Evolutionary conservation across 2,329 filamentous ascomycete genomes (phyloP).

Genomic region (Diaporthe longicolla): DNA sequence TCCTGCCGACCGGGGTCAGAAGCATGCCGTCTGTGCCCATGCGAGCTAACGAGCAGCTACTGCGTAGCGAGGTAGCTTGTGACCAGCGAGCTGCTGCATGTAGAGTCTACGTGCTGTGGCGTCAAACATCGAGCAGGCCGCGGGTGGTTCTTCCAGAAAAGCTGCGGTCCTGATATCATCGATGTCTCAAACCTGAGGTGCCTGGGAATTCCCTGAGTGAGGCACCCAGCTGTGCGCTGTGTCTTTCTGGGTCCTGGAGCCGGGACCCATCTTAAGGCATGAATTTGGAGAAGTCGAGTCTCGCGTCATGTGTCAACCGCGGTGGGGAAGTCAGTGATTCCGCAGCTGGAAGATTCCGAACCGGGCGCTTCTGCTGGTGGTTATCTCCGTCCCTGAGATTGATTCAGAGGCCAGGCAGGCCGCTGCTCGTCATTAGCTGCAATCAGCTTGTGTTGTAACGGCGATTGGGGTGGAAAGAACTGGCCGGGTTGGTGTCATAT

Average conservation of each 20-base stretch:
- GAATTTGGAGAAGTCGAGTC: constrained; percentile 15
- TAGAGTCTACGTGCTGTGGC: constrained; percentile 39
- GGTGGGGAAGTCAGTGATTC: constrained; percentile 23
- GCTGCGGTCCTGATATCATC: constrained; percentile 45
- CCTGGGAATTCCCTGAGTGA: constrained; percentile 22
- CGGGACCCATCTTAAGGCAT: constrained; percentile 17
- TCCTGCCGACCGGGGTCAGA: constrained; percentile 22
- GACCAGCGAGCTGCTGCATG: constrained; percentile 35
- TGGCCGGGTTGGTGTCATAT: background rate
- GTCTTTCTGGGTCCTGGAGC: background rate
- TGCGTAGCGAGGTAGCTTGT: constrained; percentile 35
- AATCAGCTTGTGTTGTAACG: background rate
- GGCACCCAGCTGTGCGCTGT: constrained; percentile 7
- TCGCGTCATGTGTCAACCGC: constrained; percentile 23
- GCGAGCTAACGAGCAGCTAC: constrained; percentile 30
- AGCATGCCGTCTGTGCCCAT: constrained; percentile 23
- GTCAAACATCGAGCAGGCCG: constrained; percentile 42
- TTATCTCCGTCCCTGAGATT: constrained; percentile 8
- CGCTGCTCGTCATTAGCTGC: background rate
- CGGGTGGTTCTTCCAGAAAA: constrained; percentile 42
- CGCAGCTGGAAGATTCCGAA: constrained; percentile 21
- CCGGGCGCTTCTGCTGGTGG: constrained; percentile 20
- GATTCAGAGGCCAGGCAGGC: background rate
- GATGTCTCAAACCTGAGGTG: constrained; percentile 42
- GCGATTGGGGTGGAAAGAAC: background rate